A percentile compares a stretch with the other conserved stretches of the same genome.
Evolutionary conservation across 1,139 yeast species (phyloP).

Genomic region (Groenewaldozyma auringiensis): DNA sequence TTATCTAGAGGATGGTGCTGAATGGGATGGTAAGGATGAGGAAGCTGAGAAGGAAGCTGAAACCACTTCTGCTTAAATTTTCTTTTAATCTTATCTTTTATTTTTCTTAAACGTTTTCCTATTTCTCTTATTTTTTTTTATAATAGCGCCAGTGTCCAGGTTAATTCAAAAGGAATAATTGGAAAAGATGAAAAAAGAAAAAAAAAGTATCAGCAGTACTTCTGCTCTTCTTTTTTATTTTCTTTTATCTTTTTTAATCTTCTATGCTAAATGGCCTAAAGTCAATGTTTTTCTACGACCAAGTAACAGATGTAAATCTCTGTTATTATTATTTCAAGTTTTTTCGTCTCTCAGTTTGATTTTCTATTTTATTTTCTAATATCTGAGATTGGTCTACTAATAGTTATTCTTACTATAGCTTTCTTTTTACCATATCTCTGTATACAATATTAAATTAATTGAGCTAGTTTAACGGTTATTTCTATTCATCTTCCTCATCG

Average conservation of each 20-base stretch:
- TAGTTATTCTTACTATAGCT: background rate
- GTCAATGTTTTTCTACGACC: background rate
- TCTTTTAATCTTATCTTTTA: constrained; percentile 7
- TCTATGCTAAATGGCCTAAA: constrained; percentile 3
- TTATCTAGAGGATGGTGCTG: constrained; percentile 52
- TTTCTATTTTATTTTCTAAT: constrained; percentile 4
- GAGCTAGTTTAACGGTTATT: background rate
- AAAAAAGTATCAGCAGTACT: constrained; percentile 5
- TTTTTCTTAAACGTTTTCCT: constrained; percentile 1
- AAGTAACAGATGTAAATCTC: background rate
- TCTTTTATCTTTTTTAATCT: constrained; percentile 6
- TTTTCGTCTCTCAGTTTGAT: constrained; percentile 7
- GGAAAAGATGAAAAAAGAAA: background rate
- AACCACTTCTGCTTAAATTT: constrained; percentile 4
- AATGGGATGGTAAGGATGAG: constrained; percentile 38
- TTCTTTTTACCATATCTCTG: background rate
- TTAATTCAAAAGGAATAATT: too few species aligned
- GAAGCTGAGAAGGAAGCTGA: constrained; percentile 13
- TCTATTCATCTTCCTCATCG: background rate
- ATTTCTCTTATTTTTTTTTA: too few species aligned
- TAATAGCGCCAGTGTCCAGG: too few species aligned
- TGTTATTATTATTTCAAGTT: too few species aligned
- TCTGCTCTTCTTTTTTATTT: too few species aligned
- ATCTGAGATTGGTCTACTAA: too few species aligned
- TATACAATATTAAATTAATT: background rate